These are phyloP conservation scores for Salix koriyanagi DNA, from an alignment of 345 rosid species.

Conservation along the genomic window DNA sequence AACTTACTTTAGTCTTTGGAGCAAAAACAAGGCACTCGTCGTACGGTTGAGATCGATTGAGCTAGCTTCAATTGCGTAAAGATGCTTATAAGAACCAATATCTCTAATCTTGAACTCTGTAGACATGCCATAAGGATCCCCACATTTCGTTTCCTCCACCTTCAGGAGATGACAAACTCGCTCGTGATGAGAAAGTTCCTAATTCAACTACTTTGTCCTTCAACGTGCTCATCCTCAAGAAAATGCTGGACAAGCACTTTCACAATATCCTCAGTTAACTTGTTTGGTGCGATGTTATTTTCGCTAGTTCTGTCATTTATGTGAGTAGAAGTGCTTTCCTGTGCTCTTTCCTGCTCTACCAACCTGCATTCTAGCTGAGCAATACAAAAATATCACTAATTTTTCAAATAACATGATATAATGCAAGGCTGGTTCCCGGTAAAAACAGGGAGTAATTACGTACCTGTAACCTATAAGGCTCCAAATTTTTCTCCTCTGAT, in stretches of 20 bases:
- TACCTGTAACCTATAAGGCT: slow-evolving; percentile 40
- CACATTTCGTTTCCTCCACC: slow-evolving; percentile 20
- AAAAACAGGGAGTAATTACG: background rate
- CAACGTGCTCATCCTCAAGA: slow-evolving; percentile 57
- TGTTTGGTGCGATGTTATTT: slow-evolving; percentile 50
- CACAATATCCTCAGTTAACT: slow-evolving; percentile 66
- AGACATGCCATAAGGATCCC: slow-evolving; percentile 63
- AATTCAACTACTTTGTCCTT: slow-evolving; percentile 41
- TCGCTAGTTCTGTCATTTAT: slow-evolving; percentile 38
- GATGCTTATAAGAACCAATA: slow-evolving; percentile 60
- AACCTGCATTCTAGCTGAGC: slow-evolving; percentile 70
- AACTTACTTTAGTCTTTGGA: slow-evolving; percentile 73
- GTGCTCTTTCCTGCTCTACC: slow-evolving; percentile 50
- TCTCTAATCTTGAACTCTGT: slow-evolving; percentile 42
- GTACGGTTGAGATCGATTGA: slow-evolving; percentile 58
- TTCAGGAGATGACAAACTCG: slow-evolving; percentile 10
- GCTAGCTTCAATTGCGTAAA: slow-evolving; percentile 46
- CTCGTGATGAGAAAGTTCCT: slow-evolving; percentile 4
- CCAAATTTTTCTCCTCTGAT: slow-evolving; percentile 24
- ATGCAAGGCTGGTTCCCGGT: background rate
- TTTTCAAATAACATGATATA: background rate
- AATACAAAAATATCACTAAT: slow-evolving; percentile 2
- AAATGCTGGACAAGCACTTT: slow-evolving; percentile 57
- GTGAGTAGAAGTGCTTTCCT: slow-evolving; percentile 44
- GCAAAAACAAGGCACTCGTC: slow-evolving; percentile 49